Base-by-base conservation (phyloP, 208 protist genomes). In the Cochliopodium minus region DNA sequence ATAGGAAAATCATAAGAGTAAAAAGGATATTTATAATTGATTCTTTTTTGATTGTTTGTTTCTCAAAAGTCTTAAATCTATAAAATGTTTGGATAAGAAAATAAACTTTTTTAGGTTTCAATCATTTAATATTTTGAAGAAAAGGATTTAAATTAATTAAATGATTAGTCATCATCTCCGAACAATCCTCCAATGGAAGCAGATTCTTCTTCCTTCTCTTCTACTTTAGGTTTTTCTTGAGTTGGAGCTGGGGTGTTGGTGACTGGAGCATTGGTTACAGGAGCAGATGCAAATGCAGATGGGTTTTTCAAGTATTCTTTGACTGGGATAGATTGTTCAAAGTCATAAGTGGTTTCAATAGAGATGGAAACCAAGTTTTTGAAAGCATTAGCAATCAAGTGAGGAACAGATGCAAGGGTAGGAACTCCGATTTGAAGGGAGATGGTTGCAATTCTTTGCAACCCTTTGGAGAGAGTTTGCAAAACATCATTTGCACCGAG, bases 321-420 rank as follows among this genome's bases (percentile, higher is more conserved):
- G 62, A 93, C 72, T 64, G 85, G 72, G 64, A 73, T 79, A 55
- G 70, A 71, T 66, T 81, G 70, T 59, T 68, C 74, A 62, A 79
- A 72, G 43, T 80, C 70, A 82, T 87, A 87, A 22, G 81, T 79
- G 23, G 91, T 92, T 38, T 65, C 90, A 57, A 95, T 54, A 33
- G 86, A 83, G 33, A 96, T 71, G 33, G 87, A 80, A n/a, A 96
- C 65, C 30, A 98, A 56, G 61, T 90, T 93, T 79, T 96, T 94
- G 88, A 94, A 96, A 55, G 74, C 89, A 72, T 92, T 85, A 66
- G 87, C 63, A 43, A 98, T 51, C 59, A 85, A 70, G 75, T 96
- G 86, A 59, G 89, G 90, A 40, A 96, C 68, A 26, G 94, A 88
- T 48, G 88, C 78, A 23, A 79, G 45, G 33, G 82, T 95, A 49